Evolutionary conservation across 768 basidiomycete species (phyloP).

Genomic region (Boletus bicolor): DNA sequence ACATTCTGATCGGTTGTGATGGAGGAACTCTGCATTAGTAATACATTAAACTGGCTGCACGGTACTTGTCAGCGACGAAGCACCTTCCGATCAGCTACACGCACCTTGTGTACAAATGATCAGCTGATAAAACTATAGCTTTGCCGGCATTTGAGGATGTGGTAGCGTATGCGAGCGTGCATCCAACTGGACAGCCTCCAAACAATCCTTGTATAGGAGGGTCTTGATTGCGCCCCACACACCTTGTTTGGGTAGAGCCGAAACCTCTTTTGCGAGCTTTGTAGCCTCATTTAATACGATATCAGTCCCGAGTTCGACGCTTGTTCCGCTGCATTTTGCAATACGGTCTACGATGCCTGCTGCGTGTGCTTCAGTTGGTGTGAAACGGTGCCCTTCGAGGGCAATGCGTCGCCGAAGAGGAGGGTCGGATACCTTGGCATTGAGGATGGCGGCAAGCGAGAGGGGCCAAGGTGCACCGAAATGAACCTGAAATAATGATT

Average conservation of each 20-base stretch:
- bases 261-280: slow-evolving; percentile 54
- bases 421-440: slow-evolving; percentile 61
- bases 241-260: slow-evolving; percentile 50
- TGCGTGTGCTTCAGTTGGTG: slow-evolving; percentile 63
- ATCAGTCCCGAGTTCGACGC: slow-evolving; percentile 54
- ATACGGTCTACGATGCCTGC: slow-evolving; percentile 70
- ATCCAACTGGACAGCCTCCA: slow-evolving; percentile 38
- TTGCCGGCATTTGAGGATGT: slow-evolving; percentile 7
- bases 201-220: slow-evolving; percentile 54
- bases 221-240: slow-evolving; percentile 75
- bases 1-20: slow-evolving; percentile 10
- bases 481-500: slow-evolving; percentile 49
- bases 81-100: not conserved
- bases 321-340: slow-evolving; percentile 25
- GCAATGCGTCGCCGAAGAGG: slow-evolving; percentile 65
- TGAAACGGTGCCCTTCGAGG: slow-evolving; percentile 78
- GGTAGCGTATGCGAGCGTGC: slow-evolving; percentile 10
- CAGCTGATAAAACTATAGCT: slow-evolving; percentile 13
- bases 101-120: slow-evolving; percentile 7
- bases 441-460: slow-evolving; percentile 62
- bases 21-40: not conserved
- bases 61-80: slow-evolving; percentile 2
- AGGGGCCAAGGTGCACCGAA: slow-evolving; percentile 82
- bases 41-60: not conserved
- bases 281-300: slow-evolving; percentile 61